Conservation (phyloP, 1,284 basidiomycete species). For the Gomphus bonarii region DNA sequence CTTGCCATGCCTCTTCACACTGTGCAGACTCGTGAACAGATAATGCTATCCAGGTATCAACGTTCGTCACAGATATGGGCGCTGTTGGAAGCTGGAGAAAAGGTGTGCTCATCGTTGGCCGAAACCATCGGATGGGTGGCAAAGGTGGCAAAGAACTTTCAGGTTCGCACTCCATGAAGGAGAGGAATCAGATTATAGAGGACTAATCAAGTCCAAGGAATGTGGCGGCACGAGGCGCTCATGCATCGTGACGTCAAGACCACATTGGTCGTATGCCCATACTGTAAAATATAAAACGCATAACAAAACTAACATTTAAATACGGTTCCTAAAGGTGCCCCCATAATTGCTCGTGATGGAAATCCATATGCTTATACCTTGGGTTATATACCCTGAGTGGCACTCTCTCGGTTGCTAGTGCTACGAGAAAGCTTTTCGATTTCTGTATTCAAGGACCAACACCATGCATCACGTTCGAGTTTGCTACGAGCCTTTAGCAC, state of each 20-base stretch:
- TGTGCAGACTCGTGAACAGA: conserved; percentile 17
- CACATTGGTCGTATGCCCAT: not conserved
- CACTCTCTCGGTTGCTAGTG: conserved; percentile 14
- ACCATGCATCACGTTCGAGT: conserved; percentile 81
- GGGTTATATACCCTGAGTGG: not conserved
- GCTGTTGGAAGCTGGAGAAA: conserved; percentile 17
- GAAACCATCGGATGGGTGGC: conserved; percentile 14
- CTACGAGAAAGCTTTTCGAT: conserved; percentile 54
- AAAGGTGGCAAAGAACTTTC: not conserved
- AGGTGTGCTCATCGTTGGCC: conserved; percentile 14
- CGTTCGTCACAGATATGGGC: conserved; percentile 8
- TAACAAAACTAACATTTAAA: too few relatives aligned
- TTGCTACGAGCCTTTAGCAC: conserved; percentile 69
- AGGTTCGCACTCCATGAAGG: conserved; percentile 3
- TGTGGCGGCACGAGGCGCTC: not conserved
- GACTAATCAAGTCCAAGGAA: too few relatives aligned
- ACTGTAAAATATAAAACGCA: not conserved
- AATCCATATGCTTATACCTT: not conserved
- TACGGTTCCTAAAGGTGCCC: too few relatives aligned
- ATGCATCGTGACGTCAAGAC: not conserved
- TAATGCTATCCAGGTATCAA: conserved; percentile 18
- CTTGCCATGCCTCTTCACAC: conserved; percentile 19
- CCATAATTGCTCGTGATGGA: not conserved
- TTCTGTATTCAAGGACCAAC: conserved; percentile 75
- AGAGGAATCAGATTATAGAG: not conserved